A percentile compares a stretch with the other conserved stretches of the same genome.
Conservation (phyloP, 306 rosid species). For the Lotus japonicus region DNA sequence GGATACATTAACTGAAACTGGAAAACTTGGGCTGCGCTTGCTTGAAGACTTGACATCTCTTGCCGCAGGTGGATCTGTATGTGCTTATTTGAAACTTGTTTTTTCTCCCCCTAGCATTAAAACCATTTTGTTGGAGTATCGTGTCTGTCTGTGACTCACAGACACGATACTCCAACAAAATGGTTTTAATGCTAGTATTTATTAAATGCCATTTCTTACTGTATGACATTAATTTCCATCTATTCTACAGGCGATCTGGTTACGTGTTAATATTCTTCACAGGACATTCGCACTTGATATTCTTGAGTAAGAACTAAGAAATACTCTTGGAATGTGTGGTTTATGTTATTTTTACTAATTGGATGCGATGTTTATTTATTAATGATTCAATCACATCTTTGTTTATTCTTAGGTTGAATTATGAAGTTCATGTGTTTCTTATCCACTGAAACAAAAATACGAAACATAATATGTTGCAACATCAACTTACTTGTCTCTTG, state of each 20-base stretch:
- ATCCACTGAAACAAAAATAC: background rate
- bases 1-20: constrained; percentile 68
- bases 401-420: background rate
- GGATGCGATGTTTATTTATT: background rate
- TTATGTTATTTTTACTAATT: background rate
- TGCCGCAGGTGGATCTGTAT: constrained; percentile 99
- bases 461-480: constrained; percentile 10
- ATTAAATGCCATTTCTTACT: constrained; percentile 16
- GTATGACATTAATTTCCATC: constrained; percentile 22
- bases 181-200: constrained; percentile 6
- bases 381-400: background rate
- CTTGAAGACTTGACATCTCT: constrained; percentile 98
- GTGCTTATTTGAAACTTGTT: constrained; percentile 54
- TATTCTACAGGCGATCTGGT: constrained; percentile 73
- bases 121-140: too few relatives aligned
- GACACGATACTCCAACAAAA: constrained; percentile 12
- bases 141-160: constrained; percentile 1
- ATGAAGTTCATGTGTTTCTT: background rate
- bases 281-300: constrained; percentile 92
- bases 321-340: constrained; percentile 15
- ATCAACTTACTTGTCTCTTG: background rate
- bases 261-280: constrained; percentile 63
- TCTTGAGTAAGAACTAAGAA: constrained; percentile 65
- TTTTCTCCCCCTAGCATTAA: constrained; percentile 10
- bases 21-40: constrained; percentile 84